Conservation (phyloP, 805 yeast species). For the Teunomyces kruisii region DNA sequence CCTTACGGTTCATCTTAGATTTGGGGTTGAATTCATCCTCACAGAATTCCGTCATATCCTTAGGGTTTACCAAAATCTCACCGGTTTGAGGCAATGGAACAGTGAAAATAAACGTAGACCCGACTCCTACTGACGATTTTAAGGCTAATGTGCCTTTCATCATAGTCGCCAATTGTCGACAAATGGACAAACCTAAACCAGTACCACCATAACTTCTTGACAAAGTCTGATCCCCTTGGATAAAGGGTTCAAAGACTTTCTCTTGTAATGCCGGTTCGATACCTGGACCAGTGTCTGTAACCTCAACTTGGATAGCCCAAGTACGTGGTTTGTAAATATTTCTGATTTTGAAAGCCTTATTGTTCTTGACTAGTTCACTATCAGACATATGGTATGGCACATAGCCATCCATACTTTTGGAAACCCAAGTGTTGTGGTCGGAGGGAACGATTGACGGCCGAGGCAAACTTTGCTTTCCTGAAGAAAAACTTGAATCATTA, state of each 20-base stretch:
- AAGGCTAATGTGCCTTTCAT: constrained; percentile 86
- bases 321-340: constrained; percentile 38
- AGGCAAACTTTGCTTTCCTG: neutral
- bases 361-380: constrained; percentile 35
- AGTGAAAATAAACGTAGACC: constrained; percentile 79
- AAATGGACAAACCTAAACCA: constrained; percentile 86
- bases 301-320: constrained; percentile 70
- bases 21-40: constrained; percentile 68
- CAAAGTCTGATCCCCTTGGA: constrained; percentile 93
- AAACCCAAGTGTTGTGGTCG: neutral
- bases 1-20: constrained; percentile 52
- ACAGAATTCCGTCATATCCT: constrained; percentile 43
- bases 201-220: constrained; percentile 95
- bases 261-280: constrained; percentile 79
- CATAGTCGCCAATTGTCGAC: constrained; percentile 84
- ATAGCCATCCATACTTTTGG: constrained; percentile 2
- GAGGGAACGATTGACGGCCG: neutral
- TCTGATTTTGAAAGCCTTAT: constrained; percentile 34
- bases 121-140: constrained; percentile 73
- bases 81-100: constrained; percentile 73
- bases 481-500: neutral
- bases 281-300: constrained; percentile 92
- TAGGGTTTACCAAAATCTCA: constrained; percentile 43
- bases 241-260: constrained; percentile 91
- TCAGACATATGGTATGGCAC: constrained; percentile 7